These are phyloP conservation scores for Colletotrichum australisinense DNA, from an alignment of 2,329 filamentous ascomycete species.

Conservation along the genomic window DNA sequence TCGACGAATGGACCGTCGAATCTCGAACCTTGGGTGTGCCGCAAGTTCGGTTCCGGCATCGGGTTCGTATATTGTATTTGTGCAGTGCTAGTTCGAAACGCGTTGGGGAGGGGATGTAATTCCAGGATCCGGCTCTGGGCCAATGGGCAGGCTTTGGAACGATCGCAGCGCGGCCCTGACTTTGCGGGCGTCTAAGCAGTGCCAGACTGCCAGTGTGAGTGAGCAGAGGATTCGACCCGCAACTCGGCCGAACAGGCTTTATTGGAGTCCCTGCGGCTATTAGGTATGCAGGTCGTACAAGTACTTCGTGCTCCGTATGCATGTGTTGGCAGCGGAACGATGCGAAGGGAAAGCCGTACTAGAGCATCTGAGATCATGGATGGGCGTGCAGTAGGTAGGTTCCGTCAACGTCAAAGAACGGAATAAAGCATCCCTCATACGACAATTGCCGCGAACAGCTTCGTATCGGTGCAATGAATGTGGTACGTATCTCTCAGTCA, in stretches of 20 bases:
- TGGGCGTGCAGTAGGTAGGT: not conserved
- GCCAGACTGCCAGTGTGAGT: not conserved
- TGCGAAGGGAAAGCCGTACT: conserved; percentile 4
- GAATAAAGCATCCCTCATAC: conserved; percentile 1
- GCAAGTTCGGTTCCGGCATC: conserved; percentile 24
- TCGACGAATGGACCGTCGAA: not conserved
- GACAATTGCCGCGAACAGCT: conserved; percentile 10
- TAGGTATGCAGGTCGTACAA: not conserved
- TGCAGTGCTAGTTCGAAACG: not conserved
- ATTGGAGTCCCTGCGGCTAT: not conserved
- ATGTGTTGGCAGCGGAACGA: conserved; percentile 4
- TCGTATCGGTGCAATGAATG: conserved; percentile 11
- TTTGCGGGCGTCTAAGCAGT: not conserved
- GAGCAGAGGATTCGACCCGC: conserved; percentile 1
- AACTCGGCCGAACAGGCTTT: conserved; percentile 29
- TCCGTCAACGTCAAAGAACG: conserved; percentile 10
- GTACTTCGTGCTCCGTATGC: not conserved
- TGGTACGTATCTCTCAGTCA: not conserved
- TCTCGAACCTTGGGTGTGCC: conserved; percentile 1
- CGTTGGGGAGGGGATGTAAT: not conserved
- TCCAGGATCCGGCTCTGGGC: conserved; percentile 1
- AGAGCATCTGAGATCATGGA: not conserved
- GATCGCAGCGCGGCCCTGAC: conserved; percentile 1
- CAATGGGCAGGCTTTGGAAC: not conserved
- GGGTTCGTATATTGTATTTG: not conserved